Conservation (phyloP, 1,284 basidiomycete genomes). For the Trichosporon sp. region DNA sequence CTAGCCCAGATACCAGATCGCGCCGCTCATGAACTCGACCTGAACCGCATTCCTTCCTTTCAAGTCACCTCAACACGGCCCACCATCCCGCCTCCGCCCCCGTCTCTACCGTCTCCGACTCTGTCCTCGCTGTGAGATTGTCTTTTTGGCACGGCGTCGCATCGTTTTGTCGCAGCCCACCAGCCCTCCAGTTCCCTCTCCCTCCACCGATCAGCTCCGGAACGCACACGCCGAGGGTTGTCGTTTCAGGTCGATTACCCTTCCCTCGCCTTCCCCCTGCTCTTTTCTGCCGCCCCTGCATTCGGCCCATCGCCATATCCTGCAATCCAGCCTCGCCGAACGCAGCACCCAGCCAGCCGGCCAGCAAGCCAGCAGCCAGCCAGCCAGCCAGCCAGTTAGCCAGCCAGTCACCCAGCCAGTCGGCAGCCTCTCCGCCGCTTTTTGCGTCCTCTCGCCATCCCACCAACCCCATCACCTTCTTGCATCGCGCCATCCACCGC, state of each 20-base stretch:
- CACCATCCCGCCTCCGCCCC: neutral
- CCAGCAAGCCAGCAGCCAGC: neutral
- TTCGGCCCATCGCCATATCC: neutral
- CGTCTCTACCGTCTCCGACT: neutral
- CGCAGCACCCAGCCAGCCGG: neutral
- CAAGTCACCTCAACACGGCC: neutral
- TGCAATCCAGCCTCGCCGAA: neutral
- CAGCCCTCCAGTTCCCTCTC: neutral
- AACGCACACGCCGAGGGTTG: slow-evolving; percentile 9
- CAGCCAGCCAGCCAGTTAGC: neutral
- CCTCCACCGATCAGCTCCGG: slow-evolving; percentile 4
- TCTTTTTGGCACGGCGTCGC: neutral
- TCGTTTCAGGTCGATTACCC: slow-evolving; percentile 8
- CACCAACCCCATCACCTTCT: slow-evolving; percentile 5
- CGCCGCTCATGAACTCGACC: neutral
- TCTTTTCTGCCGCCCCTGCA: slow-evolving; percentile 10
- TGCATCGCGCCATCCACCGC: neutral
- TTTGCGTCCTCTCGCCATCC: slow-evolving; percentile 5
- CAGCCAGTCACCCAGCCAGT: neutral
- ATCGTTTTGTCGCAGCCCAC: neutral
- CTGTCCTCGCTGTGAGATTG: neutral
- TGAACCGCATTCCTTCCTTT: neutral
- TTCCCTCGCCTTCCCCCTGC: slow-evolving; percentile 11
- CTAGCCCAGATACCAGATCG: neutral
- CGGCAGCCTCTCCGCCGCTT: neutral